Evolutionary conservation across 1,284 basidiomycete genomes (phyloP).

Genomic region (Leccinum pachyderme): DNA sequence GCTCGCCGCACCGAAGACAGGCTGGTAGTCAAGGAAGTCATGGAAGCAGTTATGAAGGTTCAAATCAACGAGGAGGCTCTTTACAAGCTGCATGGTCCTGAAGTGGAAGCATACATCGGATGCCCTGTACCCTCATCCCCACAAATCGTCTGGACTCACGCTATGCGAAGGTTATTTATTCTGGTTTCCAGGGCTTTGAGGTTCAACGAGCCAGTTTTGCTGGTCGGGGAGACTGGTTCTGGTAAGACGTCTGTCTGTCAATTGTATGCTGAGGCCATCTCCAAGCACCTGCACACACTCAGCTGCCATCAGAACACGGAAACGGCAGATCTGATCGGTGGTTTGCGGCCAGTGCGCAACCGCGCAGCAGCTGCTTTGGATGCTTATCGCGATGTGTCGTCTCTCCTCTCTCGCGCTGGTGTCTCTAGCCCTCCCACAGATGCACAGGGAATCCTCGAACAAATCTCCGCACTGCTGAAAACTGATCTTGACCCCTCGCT

Average conservation of each 20-base stretch:
- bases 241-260: constrained; percentile 99
- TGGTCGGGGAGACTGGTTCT: constrained; percentile 98
- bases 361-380: constrained; percentile 52
- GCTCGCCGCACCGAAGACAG: constrained; percentile 86
- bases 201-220: constrained; percentile 92
- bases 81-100: constrained; percentile 62
- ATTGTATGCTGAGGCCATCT: constrained; percentile 71
- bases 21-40: constrained; percentile 85
- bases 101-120: constrained; percentile 51
- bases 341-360: constrained; percentile 91
- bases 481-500: constrained; percentile 31
- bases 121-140: constrained; percentile 51
- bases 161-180: constrained; percentile 89
- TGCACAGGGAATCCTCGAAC: constrained; percentile 37
- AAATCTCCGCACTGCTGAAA: constrained; percentile 36
- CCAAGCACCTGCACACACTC: constrained; percentile 69
- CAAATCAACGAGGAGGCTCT: constrained; percentile 70
- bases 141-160: constrained; percentile 84
- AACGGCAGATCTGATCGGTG: constrained; percentile 95
- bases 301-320: constrained; percentile 99
- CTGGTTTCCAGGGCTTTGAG: constrained; percentile 82
- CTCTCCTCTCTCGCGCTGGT: constrained; percentile 43
- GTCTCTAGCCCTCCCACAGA: constrained; percentile 33
- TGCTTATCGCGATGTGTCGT: constrained; percentile 41
- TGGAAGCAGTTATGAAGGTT: constrained; percentile 91